Percentiles rank a stretch among this genome's conserved stretches.
Evolutionary conservation across 83 land plant genomes (phyloP).

Genomic region (Larix sibirica): DNA sequence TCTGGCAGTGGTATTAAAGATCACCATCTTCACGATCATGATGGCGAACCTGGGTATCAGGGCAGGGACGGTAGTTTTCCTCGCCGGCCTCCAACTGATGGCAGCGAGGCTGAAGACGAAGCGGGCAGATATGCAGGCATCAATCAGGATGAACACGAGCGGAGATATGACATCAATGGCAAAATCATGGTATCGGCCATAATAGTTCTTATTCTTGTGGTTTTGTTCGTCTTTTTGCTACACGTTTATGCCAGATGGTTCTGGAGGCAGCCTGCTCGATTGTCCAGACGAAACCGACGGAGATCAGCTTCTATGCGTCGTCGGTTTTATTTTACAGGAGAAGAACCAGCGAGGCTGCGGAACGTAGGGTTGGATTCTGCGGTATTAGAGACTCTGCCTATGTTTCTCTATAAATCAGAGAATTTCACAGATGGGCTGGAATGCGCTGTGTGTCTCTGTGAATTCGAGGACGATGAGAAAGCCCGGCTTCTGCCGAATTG

Average conservation of each 20-base stretch:
- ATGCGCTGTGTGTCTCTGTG: slow-evolving; percentile 24
- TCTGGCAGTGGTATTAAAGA: no score
- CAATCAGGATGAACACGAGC: no score
- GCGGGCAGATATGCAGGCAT: no score
- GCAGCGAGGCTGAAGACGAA: no score
- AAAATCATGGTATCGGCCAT: slow-evolving; percentile 46
- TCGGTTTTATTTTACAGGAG: neutral
- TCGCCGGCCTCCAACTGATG: no score
- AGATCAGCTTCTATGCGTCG: neutral
- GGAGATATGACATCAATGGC: slow-evolving; percentile 19
- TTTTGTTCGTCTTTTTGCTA: slow-evolving; percentile 42
- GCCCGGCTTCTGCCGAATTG: slow-evolving; percentile 23
- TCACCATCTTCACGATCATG: no score
- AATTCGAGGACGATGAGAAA: slow-evolving; percentile 25
- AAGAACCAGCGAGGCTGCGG: neutral
- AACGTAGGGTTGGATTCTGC: slow-evolving; percentile 31
- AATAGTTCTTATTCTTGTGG: slow-evolving; percentile 30
- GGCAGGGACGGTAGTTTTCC: no score
- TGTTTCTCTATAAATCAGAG: neutral
- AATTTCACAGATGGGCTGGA: neutral
- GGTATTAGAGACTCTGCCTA: neutral
- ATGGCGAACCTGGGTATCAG: no score
- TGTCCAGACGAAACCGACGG: slow-evolving; percentile 4
- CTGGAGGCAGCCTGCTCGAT: slow-evolving; percentile 15
- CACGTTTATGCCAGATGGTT: slow-evolving; percentile 51